Evolutionary conservation across 495 filamentous ascomycete genomes (phyloP).

Genomic region (Pyrenula aspistea): DNA sequence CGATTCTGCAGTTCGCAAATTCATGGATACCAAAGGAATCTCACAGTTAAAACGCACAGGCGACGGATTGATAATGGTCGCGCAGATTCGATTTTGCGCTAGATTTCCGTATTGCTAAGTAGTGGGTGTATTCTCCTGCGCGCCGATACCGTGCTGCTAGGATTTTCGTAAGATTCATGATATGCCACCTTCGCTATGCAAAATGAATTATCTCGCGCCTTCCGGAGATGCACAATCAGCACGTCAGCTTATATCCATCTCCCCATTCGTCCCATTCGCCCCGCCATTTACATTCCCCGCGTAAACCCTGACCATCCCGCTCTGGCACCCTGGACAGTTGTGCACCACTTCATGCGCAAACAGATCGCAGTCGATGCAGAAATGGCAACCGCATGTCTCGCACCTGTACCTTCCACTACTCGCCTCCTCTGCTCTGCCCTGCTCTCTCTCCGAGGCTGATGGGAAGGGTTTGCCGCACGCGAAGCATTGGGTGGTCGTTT

Average conservation of each 20-base stretch:
- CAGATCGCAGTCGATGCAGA: conserved; percentile 96
- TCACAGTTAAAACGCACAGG: no score
- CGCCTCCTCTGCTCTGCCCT: conserved; percentile 43
- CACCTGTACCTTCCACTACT: conserved; percentile 86
- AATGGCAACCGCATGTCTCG: conserved; percentile 70
- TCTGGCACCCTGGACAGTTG: conserved; percentile 92
- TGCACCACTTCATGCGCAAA: conserved; percentile 88
- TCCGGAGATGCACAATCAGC: no score
- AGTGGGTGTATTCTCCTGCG: no score
- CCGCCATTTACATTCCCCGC: neutral
- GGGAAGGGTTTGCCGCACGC: conserved; percentile 43
- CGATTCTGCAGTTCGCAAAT: no score
- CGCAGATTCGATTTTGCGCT: no score
- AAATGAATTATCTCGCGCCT: no score
- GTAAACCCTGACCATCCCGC: conserved; percentile 19
- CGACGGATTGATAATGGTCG: no score
- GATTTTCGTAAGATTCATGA: no score
- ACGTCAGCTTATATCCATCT: neutral
- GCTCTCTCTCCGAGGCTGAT: conserved; percentile 24
- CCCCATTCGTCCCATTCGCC: neutral
- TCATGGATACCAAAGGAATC: no score
- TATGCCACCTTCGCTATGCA: no score
- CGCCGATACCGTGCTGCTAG: no score
- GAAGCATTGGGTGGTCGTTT: conserved; percentile 29
- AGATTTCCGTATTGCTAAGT: no score